Evolutionary conservation across 2,329 filamentous ascomycete genomes (phyloP), one percentile per base, ranked within the genome.

Genomic region (Xylariaceae sp.): DNA sequence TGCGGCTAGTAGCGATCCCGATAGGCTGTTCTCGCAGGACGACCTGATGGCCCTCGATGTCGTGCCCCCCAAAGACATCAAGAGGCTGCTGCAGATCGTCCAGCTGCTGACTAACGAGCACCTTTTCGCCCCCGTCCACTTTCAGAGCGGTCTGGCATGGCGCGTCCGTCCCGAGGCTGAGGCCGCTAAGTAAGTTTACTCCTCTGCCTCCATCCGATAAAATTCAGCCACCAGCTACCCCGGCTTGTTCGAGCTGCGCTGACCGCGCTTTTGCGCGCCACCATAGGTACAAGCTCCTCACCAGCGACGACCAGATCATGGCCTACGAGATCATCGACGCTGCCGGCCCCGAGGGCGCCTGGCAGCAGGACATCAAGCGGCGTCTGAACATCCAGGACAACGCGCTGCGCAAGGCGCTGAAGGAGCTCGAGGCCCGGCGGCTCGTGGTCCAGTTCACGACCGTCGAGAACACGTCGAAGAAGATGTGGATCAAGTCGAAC

Each of bases 401-500:
- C 48, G 85, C 90, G 40, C 83, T 98, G 66, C 90, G 89, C 66
- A 89, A 89, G 67, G 87, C 87, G 23, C 81, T 98, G 65, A 96
- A 96, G 77, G 86, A 88, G 60, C 86, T 99, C 59, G 90, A 96
- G 73, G 78, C 81, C 40, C 93, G 91, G 71, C 86, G 87, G 37
- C 86, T 96, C 71, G 92, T 99, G 73, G 89, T 90, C 68, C 86
- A 88, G 55, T 92, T 98, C 76, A 95, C 93, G 76, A 95, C 89
- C 73, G 92, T 96, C 74, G 92, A 96, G 76, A 88, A 90, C 70
- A 91, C 91, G 23, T 90, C 88, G 64, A 89, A 95, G 71, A 96
- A 96, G 76, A 96, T 96, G 83, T 99, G 95, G 80, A 96, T 99
- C 82, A 88, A 96, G 69, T 86, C 88, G 51, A 88, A 88, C 60